These are phyloP conservation scores for Suillus brevipes DNA, from an alignment of 768 basidiomycete species.

Conservation along the genomic window DNA sequence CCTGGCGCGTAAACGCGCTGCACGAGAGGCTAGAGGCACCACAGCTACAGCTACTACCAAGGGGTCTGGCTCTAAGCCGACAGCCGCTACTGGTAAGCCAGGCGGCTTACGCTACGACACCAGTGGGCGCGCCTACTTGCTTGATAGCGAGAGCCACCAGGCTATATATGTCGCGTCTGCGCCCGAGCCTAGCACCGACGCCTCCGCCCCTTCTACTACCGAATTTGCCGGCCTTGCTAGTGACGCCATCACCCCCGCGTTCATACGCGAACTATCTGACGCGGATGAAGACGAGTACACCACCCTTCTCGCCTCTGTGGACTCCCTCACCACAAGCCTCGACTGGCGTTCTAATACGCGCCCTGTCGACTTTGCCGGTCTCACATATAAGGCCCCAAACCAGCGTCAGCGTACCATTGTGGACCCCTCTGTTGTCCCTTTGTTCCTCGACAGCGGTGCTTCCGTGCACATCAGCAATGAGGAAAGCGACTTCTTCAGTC, in stretches of 20 bases:
- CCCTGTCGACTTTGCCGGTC: neutral
- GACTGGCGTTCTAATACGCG: too few relatives aligned
- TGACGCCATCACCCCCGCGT: too few relatives aligned
- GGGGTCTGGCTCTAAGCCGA: too few relatives aligned
- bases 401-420: neutral
- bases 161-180: neutral
- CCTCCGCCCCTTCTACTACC: neutral
- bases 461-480: constrained; percentile 26
- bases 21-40: neutral
- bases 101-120: neutral
- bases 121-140: neutral
- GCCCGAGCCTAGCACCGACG: fast-evolving
- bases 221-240: neutral
- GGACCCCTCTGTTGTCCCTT: constrained; percentile 1
- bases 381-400: neutral
- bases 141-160: neutral
- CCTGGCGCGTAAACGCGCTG: neutral
- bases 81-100: neutral
- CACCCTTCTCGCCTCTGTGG: neutral
- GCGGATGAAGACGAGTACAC: neutral
- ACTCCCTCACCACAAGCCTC: neutral
- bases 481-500: constrained; percentile 23
- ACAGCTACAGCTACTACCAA: too few relatives aligned
- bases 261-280: neutral
- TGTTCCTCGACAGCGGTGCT: constrained; percentile 31